Percentiles rank a stretch among this genome's conserved stretches.
phyloP scores from a whole-genome alignment of 1,284 basidiomycete genomes.

The Apiotrichum gracile region DNA sequence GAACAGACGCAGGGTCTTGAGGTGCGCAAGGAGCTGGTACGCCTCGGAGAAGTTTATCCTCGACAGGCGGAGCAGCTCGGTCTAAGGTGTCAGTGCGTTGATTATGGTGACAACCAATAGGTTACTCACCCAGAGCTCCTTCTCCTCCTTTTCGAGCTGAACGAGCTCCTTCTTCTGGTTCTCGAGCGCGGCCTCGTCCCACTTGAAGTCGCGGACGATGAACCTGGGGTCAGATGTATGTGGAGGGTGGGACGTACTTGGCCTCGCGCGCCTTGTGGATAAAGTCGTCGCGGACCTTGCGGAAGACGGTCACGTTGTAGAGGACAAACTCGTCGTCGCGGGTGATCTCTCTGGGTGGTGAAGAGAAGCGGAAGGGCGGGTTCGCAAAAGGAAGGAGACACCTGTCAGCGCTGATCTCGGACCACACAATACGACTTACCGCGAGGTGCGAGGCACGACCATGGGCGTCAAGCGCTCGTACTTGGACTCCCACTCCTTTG shows the following conservation, averaged over 20 bases:
- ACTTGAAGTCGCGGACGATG: constrained; percentile 89
- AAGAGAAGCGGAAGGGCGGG: background rate
- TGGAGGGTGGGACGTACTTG: constrained; percentile 55
- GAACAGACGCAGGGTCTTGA: constrained; percentile 86
- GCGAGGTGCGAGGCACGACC: constrained; percentile 93
- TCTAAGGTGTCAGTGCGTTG: constrained; percentile 52
- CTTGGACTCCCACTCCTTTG: constrained; percentile 81
- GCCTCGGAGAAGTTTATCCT: constrained; percentile 96
- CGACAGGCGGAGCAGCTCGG: constrained; percentile 85
- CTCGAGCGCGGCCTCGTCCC: constrained; percentile 74
- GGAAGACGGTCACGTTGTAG: constrained; percentile 85
- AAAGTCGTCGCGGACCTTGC: constrained; percentile 86
- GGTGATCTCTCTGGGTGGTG: constrained; percentile 53
- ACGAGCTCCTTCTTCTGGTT: constrained; percentile 79
- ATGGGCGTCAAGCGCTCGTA: constrained; percentile 85
- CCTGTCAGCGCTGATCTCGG: background rate
- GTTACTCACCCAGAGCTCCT: constrained; percentile 85
- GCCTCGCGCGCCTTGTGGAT: constrained; percentile 90
- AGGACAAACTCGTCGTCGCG: constrained; percentile 86
- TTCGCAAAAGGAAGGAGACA: background rate
- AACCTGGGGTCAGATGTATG: constrained; percentile 53
- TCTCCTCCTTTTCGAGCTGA: constrained; percentile 77
- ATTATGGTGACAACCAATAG: background rate
- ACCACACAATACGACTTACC: constrained; percentile 51
- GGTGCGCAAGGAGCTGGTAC: constrained; percentile 85